A percentile compares a stretch with the other conserved stretches of the same genome.
Evolutionary conservation across 371 early-diverging fungal species (phyloP).

Genomic region (Mortierella sp.): DNA sequence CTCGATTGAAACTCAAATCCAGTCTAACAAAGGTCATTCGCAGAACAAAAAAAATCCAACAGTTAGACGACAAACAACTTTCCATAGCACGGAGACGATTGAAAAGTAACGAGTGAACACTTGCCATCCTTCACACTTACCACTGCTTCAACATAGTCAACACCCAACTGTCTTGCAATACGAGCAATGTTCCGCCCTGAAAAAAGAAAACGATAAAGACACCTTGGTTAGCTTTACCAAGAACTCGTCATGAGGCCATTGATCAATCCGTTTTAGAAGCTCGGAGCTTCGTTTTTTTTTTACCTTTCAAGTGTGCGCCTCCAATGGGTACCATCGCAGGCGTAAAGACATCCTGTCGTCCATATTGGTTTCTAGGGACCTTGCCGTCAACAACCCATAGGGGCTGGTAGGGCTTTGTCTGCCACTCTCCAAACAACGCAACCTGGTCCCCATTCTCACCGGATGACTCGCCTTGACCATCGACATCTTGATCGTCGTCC

Average conservation of each 20-base stretch:
- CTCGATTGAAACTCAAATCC: constrained; percentile 84
- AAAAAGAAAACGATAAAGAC: neutral
- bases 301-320: constrained; percentile 80
- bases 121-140: constrained; percentile 63
- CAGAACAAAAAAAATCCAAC: neutral
- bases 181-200: constrained; percentile 64
- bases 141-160: constrained; percentile 88
- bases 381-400: constrained; percentile 79
- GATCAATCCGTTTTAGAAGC: neutral
- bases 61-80: neutral
- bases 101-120: neutral
- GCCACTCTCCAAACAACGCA: constrained; percentile 89
- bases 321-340: constrained; percentile 88
- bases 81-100: neutral
- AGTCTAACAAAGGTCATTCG: constrained; percentile 52
- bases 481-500: constrained; percentile 38
- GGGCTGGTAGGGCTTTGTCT: constrained; percentile 79
- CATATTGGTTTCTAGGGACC: constrained; percentile 85
- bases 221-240: neutral
- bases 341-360: constrained; percentile 87
- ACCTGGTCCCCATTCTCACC: constrained; percentile 30
- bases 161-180: constrained; percentile 78
- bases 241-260: neutral
- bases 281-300: neutral
- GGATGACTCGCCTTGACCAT: neutral